Percentiles rank a stretch among this genome's conserved stretches.
Evolutionary conservation across 2,329 filamentous ascomycete species (phyloP).

Genomic region (Chaetomiaceae sp.): DNA sequence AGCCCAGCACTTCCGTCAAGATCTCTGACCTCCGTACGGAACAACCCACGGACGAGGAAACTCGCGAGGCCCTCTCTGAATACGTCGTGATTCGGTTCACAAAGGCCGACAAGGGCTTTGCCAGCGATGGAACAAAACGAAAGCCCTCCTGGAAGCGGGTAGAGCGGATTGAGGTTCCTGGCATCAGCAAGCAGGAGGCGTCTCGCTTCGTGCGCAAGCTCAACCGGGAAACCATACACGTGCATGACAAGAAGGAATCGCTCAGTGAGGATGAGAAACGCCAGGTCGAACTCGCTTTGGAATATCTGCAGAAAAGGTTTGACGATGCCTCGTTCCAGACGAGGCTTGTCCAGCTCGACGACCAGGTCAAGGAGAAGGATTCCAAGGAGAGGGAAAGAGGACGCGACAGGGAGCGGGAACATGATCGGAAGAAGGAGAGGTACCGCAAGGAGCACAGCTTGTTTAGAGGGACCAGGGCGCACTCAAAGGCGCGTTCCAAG

Average conservation of each 20-base stretch:
- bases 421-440: neutral
- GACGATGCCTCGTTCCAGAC: conserved; percentile 41
- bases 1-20: conserved; percentile 21
- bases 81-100: conserved; percentile 42
- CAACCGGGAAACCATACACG: conserved; percentile 30
- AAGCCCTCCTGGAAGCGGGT: conserved; percentile 41
- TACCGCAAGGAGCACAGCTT: conserved; percentile 19
- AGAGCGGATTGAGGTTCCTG: conserved; percentile 32
- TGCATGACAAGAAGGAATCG: conserved; percentile 41
- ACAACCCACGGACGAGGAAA: conserved; percentile 35
- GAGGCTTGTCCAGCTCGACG: conserved; percentile 43
- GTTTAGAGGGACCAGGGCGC: neutral
- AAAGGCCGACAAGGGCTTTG: conserved; percentile 32
- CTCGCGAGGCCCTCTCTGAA: conserved; percentile 37
- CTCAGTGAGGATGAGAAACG: conserved; percentile 36
- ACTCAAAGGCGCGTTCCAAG: conserved; percentile 3
- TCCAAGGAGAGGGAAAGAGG: conserved; percentile 22
- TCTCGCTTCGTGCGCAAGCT: conserved; percentile 37
- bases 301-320: conserved; percentile 30
- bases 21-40: conserved; percentile 38
- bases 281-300: conserved; percentile 40
- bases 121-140: conserved; percentile 34
- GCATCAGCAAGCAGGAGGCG: conserved; percentile 38
- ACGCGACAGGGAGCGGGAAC: conserved; percentile 17
- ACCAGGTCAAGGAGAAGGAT: conserved; percentile 29